These are phyloP conservation scores for Orbilia brochopaga DNA, from an alignment of 2,329 filamentous ascomycete genomes.

Conservation along the genomic window DNA sequence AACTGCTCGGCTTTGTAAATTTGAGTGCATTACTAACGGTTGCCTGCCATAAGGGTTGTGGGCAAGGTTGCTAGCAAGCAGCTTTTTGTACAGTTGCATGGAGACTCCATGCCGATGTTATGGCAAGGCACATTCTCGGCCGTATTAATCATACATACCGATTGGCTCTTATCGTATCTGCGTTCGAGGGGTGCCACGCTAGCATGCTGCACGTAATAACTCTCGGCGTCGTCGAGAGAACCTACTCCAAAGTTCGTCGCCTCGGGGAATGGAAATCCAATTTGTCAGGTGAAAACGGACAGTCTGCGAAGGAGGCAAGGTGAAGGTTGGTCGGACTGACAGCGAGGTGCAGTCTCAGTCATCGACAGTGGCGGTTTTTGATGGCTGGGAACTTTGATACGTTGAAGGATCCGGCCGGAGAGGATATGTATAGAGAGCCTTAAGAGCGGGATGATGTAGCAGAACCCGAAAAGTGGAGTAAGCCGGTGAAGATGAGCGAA, in stretches of 20 bases:
- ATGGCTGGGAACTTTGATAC: no score
- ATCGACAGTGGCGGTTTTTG: no score
- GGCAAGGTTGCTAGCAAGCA: neutral
- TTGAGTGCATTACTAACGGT: neutral
- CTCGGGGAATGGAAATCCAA: neutral
- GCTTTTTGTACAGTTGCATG: constrained; percentile 25
- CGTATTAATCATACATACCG: constrained; percentile 15
- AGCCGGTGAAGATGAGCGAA: constrained; percentile 39
- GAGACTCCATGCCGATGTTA: constrained; percentile 13
- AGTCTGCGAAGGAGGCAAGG: neutral
- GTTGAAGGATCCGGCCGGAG: neutral
- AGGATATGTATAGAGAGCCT: constrained; percentile 18
- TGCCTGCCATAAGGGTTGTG: constrained; percentile 6
- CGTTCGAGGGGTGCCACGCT: neutral
- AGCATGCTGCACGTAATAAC: neutral
- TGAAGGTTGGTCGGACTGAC: no score
- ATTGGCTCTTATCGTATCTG: neutral
- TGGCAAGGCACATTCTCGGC: constrained; percentile 15
- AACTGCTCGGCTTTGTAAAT: neutral
- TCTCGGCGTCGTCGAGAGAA: neutral
- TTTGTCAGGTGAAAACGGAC: neutral
- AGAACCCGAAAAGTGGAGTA: constrained; percentile 23
- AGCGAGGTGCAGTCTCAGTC: no score
- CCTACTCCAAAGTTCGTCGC: neutral
- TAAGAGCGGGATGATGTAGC: constrained; percentile 18